phyloP scores from a whole-genome alignment of 2,329 filamentous ascomycete species.

The Aspergillus pseudonomiae region DNA sequence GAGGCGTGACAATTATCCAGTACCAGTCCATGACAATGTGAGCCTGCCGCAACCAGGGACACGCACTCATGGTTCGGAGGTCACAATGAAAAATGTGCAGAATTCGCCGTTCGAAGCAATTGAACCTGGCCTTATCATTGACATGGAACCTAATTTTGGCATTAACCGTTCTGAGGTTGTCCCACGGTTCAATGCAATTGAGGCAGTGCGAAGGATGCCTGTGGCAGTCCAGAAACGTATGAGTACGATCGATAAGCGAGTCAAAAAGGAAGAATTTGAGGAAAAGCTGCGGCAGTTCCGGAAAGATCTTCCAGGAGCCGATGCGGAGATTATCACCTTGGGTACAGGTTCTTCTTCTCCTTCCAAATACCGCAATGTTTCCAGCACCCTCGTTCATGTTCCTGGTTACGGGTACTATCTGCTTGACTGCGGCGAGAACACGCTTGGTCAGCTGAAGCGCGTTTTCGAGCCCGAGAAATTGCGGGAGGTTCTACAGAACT shows the following conservation, averaged over 20 bases:
- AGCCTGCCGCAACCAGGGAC: conserved; percentile 43
- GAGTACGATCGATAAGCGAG: conserved; percentile 28
- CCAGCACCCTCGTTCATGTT: conserved; percentile 79
- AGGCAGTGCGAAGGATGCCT: conserved; percentile 29
- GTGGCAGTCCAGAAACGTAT: conserved; percentile 34
- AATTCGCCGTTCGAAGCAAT: conserved; percentile 37
- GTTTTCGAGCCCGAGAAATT: conserved; percentile 69
- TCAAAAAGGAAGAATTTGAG: conserved; percentile 35
- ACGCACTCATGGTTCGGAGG: conserved; percentile 20
- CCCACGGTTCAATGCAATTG: conserved; percentile 28
- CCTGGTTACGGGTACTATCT: conserved; percentile 87
- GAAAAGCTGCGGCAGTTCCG: conserved; percentile 50
- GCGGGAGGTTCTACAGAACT: conserved; percentile 70
- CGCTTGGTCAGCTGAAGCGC: conserved; percentile 81
- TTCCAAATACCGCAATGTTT: conserved; percentile 94
- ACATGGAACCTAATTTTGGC: conserved; percentile 51
- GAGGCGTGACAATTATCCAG: conserved; percentile 71
- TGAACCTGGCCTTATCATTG: conserved; percentile 46
- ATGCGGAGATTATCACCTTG: conserved; percentile 82
- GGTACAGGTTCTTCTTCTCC: conserved; percentile 90
- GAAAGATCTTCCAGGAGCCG: conserved; percentile 69
- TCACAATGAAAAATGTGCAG: conserved; percentile 11
- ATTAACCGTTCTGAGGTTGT: conserved; percentile 36
- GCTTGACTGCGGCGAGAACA: conserved; percentile 90
- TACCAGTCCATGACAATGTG: conserved; percentile 68